phyloP scores from a whole-genome alignment of 2,329 filamentous ascomycete species.

The Pseudogymnoascus sp. region DNA sequence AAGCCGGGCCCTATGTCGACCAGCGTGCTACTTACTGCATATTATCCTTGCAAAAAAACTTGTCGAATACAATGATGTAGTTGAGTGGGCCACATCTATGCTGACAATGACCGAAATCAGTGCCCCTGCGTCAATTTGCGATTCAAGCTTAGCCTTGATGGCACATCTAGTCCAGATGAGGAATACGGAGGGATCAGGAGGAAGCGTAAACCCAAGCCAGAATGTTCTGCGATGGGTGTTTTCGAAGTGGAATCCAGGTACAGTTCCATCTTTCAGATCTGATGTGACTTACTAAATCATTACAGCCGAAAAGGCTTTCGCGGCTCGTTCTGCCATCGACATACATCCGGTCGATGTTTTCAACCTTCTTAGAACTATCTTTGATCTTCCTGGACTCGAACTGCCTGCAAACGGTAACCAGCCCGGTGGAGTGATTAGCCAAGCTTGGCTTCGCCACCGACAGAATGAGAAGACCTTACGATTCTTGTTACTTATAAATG shows the following conservation, averaged over 20 bases:
- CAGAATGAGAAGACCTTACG: constrained; percentile 37
- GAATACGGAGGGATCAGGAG: constrained; percentile 59
- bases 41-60: constrained; percentile 57
- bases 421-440: constrained; percentile 23
- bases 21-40: constrained; percentile 66
- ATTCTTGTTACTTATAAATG: constrained; percentile 47
- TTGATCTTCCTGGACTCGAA: constrained; percentile 38
- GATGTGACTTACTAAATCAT: constrained; percentile 13
- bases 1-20: constrained; percentile 61
- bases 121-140: constrained; percentile 70
- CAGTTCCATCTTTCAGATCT: constrained; percentile 22
- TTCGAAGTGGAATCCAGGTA: constrained; percentile 74
- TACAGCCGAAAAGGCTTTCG: constrained; percentile 58
- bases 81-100: constrained; percentile 63
- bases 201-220: constrained; percentile 57
- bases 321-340: constrained; percentile 55
- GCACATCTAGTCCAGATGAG: constrained; percentile 56
- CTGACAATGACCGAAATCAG: constrained; percentile 71
- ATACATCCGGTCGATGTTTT: constrained; percentile 57
- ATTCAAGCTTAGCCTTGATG: constrained; percentile 70
- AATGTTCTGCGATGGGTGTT: constrained; percentile 76
- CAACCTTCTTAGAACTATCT: constrained; percentile 60
- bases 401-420: constrained; percentile 8
- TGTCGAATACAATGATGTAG: constrained; percentile 58
- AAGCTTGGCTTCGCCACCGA: constrained; percentile 25